Conservation (phyloP, 768 basidiomycete genomes). For the Postia placenta region DNA sequence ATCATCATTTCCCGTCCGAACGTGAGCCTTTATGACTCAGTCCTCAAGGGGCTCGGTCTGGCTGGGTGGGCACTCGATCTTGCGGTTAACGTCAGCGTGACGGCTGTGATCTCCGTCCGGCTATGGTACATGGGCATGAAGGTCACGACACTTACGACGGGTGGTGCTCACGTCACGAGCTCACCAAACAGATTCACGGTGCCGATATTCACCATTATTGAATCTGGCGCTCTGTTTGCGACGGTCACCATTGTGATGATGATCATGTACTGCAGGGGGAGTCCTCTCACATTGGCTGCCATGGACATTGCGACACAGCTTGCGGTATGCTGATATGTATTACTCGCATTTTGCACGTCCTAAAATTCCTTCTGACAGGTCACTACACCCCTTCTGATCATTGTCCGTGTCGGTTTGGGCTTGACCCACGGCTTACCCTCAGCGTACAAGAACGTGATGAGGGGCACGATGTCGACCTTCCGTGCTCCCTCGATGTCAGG, state of each 20-base stretch:
- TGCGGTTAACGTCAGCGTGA: conserved; percentile 16
- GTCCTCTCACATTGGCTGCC: conserved; percentile 1
- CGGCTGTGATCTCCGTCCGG: conserved; percentile 16
- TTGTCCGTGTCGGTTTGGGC: conserved; percentile 13
- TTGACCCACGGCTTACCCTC: neutral
- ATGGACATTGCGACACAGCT: conserved; percentile 11
- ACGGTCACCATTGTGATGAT: conserved; percentile 12
- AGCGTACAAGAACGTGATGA: neutral
- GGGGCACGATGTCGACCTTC: neutral
- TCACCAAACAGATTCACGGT: conserved; percentile 4
- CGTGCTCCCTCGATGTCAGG: no score
- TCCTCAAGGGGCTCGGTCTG: neutral
- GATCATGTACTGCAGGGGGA: conserved; percentile 7
- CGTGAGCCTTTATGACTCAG: neutral
- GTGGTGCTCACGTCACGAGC: neutral
- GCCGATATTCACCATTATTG: conserved; percentile 15
- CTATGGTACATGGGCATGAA: conserved; percentile 13
- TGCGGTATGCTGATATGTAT: conserved; percentile 8
- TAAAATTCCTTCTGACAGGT: conserved; percentile 6
- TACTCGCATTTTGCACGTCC: neutral
- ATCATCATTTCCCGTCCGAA: neutral
- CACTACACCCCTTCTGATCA: conserved; percentile 14
- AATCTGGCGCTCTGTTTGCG: conserved; percentile 16
- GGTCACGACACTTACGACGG: neutral
- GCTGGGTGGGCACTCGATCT: conserved; percentile 18